phyloP scores from a whole-genome alignment of 2,329 filamentous ascomycete species.

The Aschersonia sp. region DNA sequence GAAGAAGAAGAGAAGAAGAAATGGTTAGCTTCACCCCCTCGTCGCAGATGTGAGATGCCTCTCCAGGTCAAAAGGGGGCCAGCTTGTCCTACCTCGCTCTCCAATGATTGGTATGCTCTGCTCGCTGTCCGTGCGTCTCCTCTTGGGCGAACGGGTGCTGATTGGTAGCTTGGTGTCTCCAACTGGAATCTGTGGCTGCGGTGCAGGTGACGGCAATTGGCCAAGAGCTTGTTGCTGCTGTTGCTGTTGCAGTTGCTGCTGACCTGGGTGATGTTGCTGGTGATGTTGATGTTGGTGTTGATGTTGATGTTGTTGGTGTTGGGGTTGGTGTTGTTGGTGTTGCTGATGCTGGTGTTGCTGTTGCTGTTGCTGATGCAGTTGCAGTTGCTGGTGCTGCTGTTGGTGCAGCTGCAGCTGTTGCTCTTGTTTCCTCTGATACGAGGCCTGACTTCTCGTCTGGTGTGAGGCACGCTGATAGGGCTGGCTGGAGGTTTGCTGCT shows the following conservation, averaged over 20 bases:
- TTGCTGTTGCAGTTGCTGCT: conserved; percentile 6
- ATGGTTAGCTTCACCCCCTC: too few relatives aligned
- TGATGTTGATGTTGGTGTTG: conserved; percentile 7
- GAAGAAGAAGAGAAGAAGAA: too few relatives aligned
- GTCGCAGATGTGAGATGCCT: too few relatives aligned
- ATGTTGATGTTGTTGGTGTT: conserved; percentile 5
- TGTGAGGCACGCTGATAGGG: conserved; percentile 6
- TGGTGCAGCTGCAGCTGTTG: conserved; percentile 7
- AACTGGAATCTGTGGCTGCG: conserved; percentile 1
- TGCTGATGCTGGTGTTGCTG: conserved; percentile 7
- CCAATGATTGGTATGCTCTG: conserved; percentile 15
- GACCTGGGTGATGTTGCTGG: conserved; percentile 5
- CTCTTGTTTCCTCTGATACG: conserved; percentile 3
- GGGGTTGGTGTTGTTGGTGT: conserved; percentile 6
- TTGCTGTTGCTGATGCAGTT: conserved; percentile 6
- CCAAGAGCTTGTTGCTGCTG: conserved; percentile 4
- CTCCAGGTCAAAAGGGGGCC: too few relatives aligned
- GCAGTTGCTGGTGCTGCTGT: conserved; percentile 5
- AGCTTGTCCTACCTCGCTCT: conserved; percentile 19
- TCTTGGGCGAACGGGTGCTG: conserved; percentile 20
- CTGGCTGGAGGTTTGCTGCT: conserved; percentile 3
- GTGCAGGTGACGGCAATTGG: conserved; percentile 2
- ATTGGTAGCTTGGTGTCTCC: conserved; percentile 3
- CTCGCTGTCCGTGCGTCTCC: conserved; percentile 19
- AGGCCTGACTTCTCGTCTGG: conserved; percentile 1